Evolutionary conservation across 2,329 filamentous ascomycete species (phyloP).

Genomic region (Paracamarosporium sp.): DNA sequence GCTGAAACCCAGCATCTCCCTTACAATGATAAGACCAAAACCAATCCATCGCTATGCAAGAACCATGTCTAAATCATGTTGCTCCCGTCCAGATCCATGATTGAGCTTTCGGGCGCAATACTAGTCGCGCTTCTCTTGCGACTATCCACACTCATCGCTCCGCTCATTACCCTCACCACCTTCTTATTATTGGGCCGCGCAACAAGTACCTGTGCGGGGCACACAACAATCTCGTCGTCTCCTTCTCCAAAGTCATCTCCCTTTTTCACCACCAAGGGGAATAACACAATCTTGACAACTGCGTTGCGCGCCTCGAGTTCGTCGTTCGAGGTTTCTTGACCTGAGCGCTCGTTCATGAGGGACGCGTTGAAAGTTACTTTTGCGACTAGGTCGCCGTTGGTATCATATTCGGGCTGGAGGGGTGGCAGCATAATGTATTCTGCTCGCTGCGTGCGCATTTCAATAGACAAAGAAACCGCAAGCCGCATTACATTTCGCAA

Average conservation of each 20-base stretch:
- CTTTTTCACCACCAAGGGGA: constrained; percentile 96
- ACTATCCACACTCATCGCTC: constrained; percentile 56
- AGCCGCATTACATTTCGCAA: constrained; percentile 86
- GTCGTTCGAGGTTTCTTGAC: constrained; percentile 73
- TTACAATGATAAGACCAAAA: background rate
- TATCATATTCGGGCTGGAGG: constrained; percentile 91
- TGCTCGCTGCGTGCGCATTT: constrained; percentile 96
- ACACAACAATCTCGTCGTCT: constrained; percentile 94
- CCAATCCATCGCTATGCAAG: constrained; percentile 14
- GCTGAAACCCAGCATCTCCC: constrained; percentile 14
- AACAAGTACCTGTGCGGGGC: constrained; percentile 90
- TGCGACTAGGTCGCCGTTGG: constrained; percentile 84
- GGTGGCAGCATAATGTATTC: constrained; percentile 99
- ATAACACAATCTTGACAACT: constrained; percentile 89
- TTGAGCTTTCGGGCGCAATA: constrained; percentile 38
- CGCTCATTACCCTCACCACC: constrained; percentile 57
- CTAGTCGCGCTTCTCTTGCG: constrained; percentile 36
- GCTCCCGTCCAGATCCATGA: constrained; percentile 42
- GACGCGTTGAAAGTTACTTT: constrained; percentile 91
- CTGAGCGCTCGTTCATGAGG: constrained; percentile 92
- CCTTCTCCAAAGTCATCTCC: constrained; percentile 86
- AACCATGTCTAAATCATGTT: constrained; percentile 32
- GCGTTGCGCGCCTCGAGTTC: constrained; percentile 78
- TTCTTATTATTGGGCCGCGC: constrained; percentile 59
- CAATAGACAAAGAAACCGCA: constrained; percentile 88